phyloP scores from a whole-genome alignment of 1,139 yeast genomes.

The Hansenula sp. region DNA sequence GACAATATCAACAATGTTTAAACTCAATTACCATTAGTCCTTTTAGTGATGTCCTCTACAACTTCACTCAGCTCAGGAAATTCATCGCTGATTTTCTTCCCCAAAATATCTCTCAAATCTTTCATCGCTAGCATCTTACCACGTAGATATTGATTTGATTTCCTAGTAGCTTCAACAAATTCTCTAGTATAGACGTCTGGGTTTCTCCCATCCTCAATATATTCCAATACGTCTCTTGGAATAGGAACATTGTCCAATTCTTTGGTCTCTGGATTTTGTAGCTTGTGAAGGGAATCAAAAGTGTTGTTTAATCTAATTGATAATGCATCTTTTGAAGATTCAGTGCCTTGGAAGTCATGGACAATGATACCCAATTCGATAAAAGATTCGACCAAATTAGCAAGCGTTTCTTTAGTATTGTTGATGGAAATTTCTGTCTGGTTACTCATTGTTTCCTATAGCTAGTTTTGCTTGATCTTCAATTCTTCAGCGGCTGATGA shows the following conservation, averaged over 20 bases:
- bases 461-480: background rate
- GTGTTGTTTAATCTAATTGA: slow-evolving; percentile 34
- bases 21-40: slow-evolving; percentile 32
- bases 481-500: background rate
- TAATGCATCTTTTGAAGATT: slow-evolving; percentile 56
- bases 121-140: slow-evolving; percentile 72
- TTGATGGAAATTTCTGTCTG: slow-evolving; percentile 37
- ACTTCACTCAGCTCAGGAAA: slow-evolving; percentile 66
- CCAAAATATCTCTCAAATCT: slow-evolving; percentile 58
- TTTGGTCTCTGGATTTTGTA: slow-evolving; percentile 27
- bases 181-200: slow-evolving; percentile 97
- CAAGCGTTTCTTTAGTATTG: slow-evolving; percentile 55
- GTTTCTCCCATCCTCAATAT: slow-evolving; percentile 93
- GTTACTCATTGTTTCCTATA: background rate
- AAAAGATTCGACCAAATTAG: slow-evolving; percentile 74
- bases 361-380: slow-evolving; percentile 88
- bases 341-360: slow-evolving; percentile 90
- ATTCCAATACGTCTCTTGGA: slow-evolving; percentile 75
- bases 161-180: slow-evolving; percentile 87
- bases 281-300: slow-evolving; percentile 29
- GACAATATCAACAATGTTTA: too few species aligned
- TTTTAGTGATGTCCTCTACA: slow-evolving; percentile 46
- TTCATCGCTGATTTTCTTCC: slow-evolving; percentile 64
- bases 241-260: slow-evolving; percentile 42
- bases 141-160: slow-evolving; percentile 81